Evolutionary conservation across 1,284 basidiomycete species (phyloP).

Genomic region (Trametes pubescens): DNA sequence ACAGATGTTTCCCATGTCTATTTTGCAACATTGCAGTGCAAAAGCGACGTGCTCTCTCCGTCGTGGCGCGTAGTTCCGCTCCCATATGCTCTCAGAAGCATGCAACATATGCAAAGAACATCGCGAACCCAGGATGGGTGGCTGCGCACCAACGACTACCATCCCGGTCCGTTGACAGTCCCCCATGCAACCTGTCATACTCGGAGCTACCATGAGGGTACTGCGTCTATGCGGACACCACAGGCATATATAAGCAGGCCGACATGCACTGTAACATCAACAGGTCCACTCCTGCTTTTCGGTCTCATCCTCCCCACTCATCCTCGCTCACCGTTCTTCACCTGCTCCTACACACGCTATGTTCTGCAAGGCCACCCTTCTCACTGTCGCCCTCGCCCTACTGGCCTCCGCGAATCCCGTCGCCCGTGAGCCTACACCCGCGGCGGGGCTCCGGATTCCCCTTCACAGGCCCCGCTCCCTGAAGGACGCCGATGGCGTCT

Average conservation of each 20-base stretch:
- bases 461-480: conserved; percentile 35
- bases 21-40: not conserved
- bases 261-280: not conserved
- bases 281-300: conserved; percentile 19
- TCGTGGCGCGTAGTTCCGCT: not conserved
- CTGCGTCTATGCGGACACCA: not conserved
- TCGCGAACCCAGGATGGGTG: not conserved
- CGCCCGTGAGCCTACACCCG: conserved; percentile 8
- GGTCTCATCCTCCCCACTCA: not conserved
- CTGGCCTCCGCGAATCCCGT: conserved; percentile 34
- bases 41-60: not conserved
- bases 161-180: not conserved
- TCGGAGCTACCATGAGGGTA: not conserved
- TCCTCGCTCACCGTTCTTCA: not conserved
- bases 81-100: not conserved
- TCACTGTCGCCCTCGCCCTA: conserved; percentile 35
- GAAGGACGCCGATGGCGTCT: conserved; percentile 36
- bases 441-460: conserved; percentile 29
- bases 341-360: conserved; percentile 16
- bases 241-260: not conserved
- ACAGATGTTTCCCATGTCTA: not conserved
- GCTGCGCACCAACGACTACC: not conserved
- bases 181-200: not conserved
- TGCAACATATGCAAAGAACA: not conserved
- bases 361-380: conserved; percentile 37